Base-by-base conservation (phyloP, 768 basidiomycete species). In the Serendipita sp. region DNA sequence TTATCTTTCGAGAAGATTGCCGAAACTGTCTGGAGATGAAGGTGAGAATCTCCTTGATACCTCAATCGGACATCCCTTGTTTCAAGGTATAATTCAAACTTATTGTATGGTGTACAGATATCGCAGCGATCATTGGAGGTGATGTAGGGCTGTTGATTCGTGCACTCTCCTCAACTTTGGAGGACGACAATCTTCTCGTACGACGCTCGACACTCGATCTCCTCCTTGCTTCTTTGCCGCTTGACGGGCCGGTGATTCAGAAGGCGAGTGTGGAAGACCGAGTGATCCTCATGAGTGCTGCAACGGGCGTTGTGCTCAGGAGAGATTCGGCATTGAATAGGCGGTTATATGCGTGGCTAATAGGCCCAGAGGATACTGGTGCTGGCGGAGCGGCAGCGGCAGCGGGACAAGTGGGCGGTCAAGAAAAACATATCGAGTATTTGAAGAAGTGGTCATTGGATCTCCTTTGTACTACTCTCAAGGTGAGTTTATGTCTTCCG, bases 81-180 rank as follows among this genome's bases (percentile, higher is more conserved):
- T 60, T 46, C 23, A 23, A 23, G 23, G 23, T 23, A 23, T 23
- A 23, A 23, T 0, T 23, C 23, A 1, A 58, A 44, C 28, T 54
- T 52, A 45, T 18, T 51, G 67, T 23, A 23, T 52, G 56, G 11
- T 0, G 58, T 64, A 35, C 52, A 79, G 89, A 89, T 69, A 83
- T 91, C 30, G 80, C 82, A 0, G 74, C 78, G 3, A 83, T 91
- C 35, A 82, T 92, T 10, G 93, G 92, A 2, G 81, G 83, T 54
- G 92, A 96, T 70, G 83, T 91, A 56, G 96, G 95, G 1, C 78
- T 98, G 60, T 91, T 98, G 88, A 87, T 98, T 64, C 83, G 96
- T 52, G 95, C 91, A 0, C 91, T 97, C 66, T 80, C 92, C 2
- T 84, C 91, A 4, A 88, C 88, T 0, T 77, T 99, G n/a, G 90